phyloP scores from a whole-genome alignment of 2,329 filamentous ascomycete genomes.

The Microcyclospora pomicola region DNA sequence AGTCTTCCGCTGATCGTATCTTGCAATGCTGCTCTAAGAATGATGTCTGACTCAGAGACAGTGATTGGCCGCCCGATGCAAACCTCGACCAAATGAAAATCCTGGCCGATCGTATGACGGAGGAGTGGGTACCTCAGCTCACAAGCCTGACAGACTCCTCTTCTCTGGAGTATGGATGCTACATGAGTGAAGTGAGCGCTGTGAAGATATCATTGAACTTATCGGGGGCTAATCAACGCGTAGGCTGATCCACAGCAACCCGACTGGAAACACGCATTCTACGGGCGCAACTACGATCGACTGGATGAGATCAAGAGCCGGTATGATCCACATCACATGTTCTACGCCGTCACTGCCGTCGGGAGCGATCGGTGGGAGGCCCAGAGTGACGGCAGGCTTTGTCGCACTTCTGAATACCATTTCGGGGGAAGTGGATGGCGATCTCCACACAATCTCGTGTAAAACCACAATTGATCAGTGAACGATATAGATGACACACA shows the following conservation, averaged over 20 bases:
- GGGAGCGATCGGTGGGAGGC: slow-evolving; percentile 25
- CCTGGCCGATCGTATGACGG: slow-evolving; percentile 20
- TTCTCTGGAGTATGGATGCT: slow-evolving; percentile 23
- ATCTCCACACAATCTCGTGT: too few species aligned
- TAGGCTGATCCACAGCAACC: slow-evolving; percentile 26
- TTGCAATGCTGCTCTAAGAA: background rate
- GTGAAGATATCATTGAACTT: slow-evolving; percentile 1
- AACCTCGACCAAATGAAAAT: background rate
- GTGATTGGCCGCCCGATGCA: background rate
- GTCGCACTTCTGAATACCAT: background rate
- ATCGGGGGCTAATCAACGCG: slow-evolving; percentile 1
- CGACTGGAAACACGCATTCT: slow-evolving; percentile 29
- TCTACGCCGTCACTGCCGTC: slow-evolving; percentile 28
- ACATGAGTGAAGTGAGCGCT: slow-evolving; percentile 26
- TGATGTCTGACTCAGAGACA: background rate
- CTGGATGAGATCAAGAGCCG: slow-evolving; percentile 27
- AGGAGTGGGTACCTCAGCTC: slow-evolving; percentile 26
- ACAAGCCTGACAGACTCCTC: slow-evolving; percentile 15
- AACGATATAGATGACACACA: too few species aligned
- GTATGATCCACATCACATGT: slow-evolving; percentile 29
- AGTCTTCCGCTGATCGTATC: too few species aligned
- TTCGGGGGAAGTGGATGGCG: too few species aligned
- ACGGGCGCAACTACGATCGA: slow-evolving; percentile 27
- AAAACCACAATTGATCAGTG: too few species aligned
- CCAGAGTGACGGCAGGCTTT: slow-evolving; percentile 10